These are phyloP conservation scores for Yarrowia galli DNA, from an alignment of 1,139 yeast genomes.

Conservation along the genomic window DNA sequence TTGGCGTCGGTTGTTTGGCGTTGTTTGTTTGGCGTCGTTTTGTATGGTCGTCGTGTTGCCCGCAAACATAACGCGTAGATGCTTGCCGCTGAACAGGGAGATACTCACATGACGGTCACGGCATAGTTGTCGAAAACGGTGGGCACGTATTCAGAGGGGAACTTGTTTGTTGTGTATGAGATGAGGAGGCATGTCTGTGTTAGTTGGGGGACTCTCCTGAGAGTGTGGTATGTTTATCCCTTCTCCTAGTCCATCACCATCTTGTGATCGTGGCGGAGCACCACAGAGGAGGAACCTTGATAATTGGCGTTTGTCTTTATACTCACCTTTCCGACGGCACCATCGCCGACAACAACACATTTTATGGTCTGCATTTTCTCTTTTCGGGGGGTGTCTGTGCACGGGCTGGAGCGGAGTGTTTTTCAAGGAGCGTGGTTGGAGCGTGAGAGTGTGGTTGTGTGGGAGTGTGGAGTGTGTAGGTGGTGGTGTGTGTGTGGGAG, in stretches of 20 bases:
- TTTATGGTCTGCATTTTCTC: constrained; percentile 78
- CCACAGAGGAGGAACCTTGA: constrained; percentile 3
- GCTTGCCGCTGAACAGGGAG: too few relatives aligned
- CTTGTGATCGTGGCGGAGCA: constrained; percentile 19
- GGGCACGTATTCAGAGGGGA: constrained; percentile 95
- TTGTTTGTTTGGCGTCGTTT: too few relatives aligned
- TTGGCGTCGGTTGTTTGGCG: too few relatives aligned
- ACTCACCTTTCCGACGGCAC: constrained; percentile 86
- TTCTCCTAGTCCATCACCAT: not conserved
- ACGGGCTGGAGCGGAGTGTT: constrained; percentile 3
- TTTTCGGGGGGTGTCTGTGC: constrained; percentile 39
- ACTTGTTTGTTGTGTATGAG: constrained; percentile 90
- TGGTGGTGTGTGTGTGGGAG: constrained; percentile 1
- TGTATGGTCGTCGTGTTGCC: too few relatives aligned
- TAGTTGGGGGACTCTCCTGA: constrained; percentile 2
- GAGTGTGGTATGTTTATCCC: not conserved
- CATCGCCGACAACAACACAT: constrained; percentile 97
- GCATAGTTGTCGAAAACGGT: constrained; percentile 97
- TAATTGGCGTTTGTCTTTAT: constrained; percentile 20
- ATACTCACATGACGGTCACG: constrained; percentile 79
- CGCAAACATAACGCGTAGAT: not conserved
- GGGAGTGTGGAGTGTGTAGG: not conserved
- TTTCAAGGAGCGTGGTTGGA: constrained; percentile 20
- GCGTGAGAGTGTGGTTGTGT: constrained; percentile 2
- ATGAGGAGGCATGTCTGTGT: constrained; percentile 79